phyloP scores from a whole-genome alignment of 139 green algal species.

The Closterium sp. region DNA sequence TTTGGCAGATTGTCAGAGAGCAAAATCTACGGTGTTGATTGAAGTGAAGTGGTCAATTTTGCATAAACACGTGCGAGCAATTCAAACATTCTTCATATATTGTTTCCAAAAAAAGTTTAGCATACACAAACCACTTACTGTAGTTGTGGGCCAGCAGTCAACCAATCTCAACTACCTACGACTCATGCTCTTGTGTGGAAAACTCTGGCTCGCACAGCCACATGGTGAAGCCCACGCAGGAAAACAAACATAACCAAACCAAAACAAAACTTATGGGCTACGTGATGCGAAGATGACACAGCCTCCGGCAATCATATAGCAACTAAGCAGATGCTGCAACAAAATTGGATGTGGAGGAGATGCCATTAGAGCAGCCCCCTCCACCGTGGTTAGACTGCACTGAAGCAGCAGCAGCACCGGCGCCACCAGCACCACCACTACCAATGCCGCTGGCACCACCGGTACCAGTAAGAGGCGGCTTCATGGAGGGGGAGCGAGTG shows the following conservation, averaged over 20 bases:
- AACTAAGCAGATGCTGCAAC: neutral
- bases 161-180: too few species aligned
- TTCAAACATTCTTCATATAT: too few species aligned
- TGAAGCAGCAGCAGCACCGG: neutral
- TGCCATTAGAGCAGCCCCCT: neutral
- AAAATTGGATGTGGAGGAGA: neutral
- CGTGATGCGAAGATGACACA: too few species aligned
- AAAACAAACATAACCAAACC: neutral
- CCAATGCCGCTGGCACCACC: neutral
- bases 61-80: too few species aligned
- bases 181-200: neutral
- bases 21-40: too few species aligned
- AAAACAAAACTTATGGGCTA: too few species aligned
- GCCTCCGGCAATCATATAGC: neutral
- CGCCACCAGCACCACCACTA: neutral
- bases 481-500: neutral
- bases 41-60: too few species aligned
- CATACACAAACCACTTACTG: too few species aligned
- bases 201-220: neutral
- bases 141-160: too few species aligned
- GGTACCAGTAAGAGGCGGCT: neutral
- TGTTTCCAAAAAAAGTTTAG: too few species aligned
- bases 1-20: too few species aligned
- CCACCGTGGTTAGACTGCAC: neutral
- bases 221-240: neutral